phyloP scores from a whole-genome alignment of 2,329 filamentous ascomycete species.

The Coniochaeta sp. region DNA sequence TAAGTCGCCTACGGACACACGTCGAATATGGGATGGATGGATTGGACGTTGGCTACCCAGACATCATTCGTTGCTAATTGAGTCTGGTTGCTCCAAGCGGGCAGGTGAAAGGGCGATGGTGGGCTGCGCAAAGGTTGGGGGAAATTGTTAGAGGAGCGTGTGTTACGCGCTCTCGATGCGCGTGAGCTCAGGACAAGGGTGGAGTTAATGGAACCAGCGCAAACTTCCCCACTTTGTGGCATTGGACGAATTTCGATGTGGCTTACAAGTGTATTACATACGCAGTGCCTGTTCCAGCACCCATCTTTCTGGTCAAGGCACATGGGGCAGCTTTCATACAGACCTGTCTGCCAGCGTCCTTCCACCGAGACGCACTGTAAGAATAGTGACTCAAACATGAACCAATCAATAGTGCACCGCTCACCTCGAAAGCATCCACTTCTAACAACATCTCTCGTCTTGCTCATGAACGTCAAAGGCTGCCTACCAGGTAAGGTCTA shows the following conservation, averaged over 20 bases:
- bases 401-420: not conserved
- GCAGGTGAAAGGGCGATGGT: not conserved
- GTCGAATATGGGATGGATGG: not conserved
- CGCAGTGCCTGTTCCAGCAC: too few relatives aligned
- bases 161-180: not conserved
- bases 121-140: not conserved
- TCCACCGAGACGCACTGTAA: too few relatives aligned
- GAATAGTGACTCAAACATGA: not conserved
- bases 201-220: not conserved
- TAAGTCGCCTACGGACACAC: not conserved
- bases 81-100: not conserved
- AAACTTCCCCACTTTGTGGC: not conserved
- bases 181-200: not conserved
- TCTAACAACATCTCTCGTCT: not conserved
- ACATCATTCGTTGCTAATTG: not conserved
- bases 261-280: too few relatives aligned
- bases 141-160: slow-evolving; percentile 1
- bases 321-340: not conserved
- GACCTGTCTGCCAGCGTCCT: not conserved
- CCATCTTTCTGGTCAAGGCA: not conserved
- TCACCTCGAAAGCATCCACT: not conserved
- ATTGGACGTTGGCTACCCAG: not conserved
- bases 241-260: not conserved
- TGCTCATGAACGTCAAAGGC: not conserved
- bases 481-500: too few relatives aligned